Evolutionary conservation across 2,329 filamentous ascomycete genomes (phyloP), one percentile per base, ranked within the genome.

Genomic region (Xylariaceae sp.): DNA sequence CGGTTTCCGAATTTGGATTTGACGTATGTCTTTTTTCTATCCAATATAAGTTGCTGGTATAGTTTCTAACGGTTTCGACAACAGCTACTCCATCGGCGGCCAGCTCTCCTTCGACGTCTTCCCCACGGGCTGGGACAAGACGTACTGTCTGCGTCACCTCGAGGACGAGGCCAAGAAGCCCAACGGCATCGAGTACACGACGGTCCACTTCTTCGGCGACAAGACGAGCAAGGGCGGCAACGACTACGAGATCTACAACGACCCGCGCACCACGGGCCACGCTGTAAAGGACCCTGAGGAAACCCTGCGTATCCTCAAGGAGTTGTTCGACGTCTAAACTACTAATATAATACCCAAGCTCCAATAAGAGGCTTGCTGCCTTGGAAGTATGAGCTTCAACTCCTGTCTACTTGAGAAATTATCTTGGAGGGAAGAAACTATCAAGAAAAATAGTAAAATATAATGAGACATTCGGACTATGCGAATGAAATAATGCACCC

Each of bases 71-170:
- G 23, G 34, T 30, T 18, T 10, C 9, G 30, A 58, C 53, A 5
- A 63, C 62, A 92, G 89, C 48, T 97, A 88, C 81, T 93, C 91
- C 64, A 96, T 99, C 70, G 94, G 94, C 68, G 94, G 94, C 56
- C 91, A 97, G 74, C 97, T 99, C 76, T 97, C 92, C 61, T 99
- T 99, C 75, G 94, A 99, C 73, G 89, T 97, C 70, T 99, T 99
- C 83, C 94, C 94, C 65, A 84, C 80, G 2, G 94, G 94, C 71
- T 99, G 94, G 94, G 94, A 99, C 79, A 99, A 97, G 86, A 96
- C 90, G 8, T 99, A 96, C 82, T 97, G 92, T 79, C 81, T 97
- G 67, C 80, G 84, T 69, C 92, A 97, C 76, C 80, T 97, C 63
- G 90, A 94, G 78, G 82, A 82, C 64, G 92, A 97, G 75, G 87